Percentiles rank a stretch among this genome's conserved stretches.
Evolutionary conservation across 768 basidiomycete genomes (phyloP).

Genomic region (Lactarius sp.): DNA sequence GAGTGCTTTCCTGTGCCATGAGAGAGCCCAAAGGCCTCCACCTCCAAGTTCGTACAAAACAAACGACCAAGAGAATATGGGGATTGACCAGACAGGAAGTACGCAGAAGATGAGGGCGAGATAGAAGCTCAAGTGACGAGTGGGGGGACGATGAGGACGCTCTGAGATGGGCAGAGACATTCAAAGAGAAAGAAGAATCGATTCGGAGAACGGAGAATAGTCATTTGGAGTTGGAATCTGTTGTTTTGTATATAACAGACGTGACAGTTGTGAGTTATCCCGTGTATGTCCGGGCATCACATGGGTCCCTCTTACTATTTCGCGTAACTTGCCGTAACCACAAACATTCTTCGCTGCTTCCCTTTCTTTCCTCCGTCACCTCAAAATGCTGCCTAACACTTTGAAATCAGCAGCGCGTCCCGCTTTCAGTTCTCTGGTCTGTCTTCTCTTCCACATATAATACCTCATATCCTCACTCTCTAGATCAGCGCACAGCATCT

Average conservation of each 20-base stretch:
- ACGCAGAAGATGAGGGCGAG: slow-evolving; percentile 52
- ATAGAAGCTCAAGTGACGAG: slow-evolving; percentile 51
- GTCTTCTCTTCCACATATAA: slow-evolving; percentile 28
- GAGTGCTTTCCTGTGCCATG: slow-evolving; percentile 35
- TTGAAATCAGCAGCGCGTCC: slow-evolving; percentile 51
- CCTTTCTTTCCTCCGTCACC: neutral
- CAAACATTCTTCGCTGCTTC: neutral
- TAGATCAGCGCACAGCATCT: slow-evolving; percentile 58
- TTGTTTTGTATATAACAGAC: neutral
- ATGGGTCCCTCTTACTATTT: slow-evolving; percentile 36
- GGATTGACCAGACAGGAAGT: slow-evolving; percentile 57
- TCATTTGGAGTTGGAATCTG: neutral
- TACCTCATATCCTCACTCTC: slow-evolving; percentile 18
- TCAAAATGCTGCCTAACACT: slow-evolving; percentile 49
- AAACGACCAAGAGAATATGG: slow-evolving; percentile 64
- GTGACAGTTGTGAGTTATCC: too few relatives aligned
- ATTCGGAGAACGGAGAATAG: too few relatives aligned
- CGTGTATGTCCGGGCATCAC: slow-evolving; percentile 26
- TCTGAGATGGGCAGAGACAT: slow-evolving; percentile 29
- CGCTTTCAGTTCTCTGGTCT: slow-evolving; percentile 46
- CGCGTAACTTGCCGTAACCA: too few relatives aligned
- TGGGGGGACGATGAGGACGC: slow-evolving; percentile 34
- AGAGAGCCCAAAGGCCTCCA: slow-evolving; percentile 40
- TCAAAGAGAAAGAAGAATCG: neutral
- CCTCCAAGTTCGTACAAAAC: slow-evolving; percentile 44